phyloP scores from a whole-genome alignment of 495 filamentous ascomycete genomes.

The Aspergillus indologenus region DNA sequence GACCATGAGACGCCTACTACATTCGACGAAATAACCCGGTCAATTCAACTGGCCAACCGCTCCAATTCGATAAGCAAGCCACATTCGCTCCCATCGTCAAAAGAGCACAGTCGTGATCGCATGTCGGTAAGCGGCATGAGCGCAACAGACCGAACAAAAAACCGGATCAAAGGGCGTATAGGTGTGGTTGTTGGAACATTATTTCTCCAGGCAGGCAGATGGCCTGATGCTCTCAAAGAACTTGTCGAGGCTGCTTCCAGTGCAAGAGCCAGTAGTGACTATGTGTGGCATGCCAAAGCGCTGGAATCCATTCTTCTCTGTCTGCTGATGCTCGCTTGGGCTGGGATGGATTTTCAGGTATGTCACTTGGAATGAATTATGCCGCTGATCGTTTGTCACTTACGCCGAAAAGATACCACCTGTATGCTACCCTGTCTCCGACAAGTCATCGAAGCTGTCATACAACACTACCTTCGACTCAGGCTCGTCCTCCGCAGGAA shows the following conservation, averaged over 20 bases:
- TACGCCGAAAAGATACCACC: slow-evolving; percentile 52
- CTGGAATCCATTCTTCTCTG: slow-evolving; percentile 81
- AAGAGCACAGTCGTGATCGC: slow-evolving; percentile 65
- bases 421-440: slow-evolving; percentile 57
- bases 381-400: background rate
- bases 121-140: slow-evolving; percentile 84
- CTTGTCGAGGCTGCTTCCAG: slow-evolving; percentile 73
- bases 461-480: slow-evolving; percentile 44
- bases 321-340: slow-evolving; percentile 81
- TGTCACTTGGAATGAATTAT: background rate
- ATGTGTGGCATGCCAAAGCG: slow-evolving; percentile 95
- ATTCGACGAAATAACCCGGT: slow-evolving; percentile 66
- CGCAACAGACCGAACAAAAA: slow-evolving; percentile 74
- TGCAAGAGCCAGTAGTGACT: slow-evolving; percentile 79
- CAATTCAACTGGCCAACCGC: slow-evolving; percentile 43
- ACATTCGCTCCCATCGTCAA: slow-evolving; percentile 35
- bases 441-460: slow-evolving; percentile 49
- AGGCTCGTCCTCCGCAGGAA: slow-evolving; percentile 38
- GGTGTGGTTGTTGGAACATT: slow-evolving; percentile 79
- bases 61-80: slow-evolving; percentile 33
- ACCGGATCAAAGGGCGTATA: slow-evolving; percentile 77
- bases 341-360: slow-evolving; percentile 82
- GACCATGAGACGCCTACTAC: slow-evolving; percentile 61
- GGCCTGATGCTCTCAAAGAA: slow-evolving; percentile 85
- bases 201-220: slow-evolving; percentile 83